Evolutionary conservation across 129 eudicot species (phyloP).

Genomic region (Cynara cardunculus): DNA sequence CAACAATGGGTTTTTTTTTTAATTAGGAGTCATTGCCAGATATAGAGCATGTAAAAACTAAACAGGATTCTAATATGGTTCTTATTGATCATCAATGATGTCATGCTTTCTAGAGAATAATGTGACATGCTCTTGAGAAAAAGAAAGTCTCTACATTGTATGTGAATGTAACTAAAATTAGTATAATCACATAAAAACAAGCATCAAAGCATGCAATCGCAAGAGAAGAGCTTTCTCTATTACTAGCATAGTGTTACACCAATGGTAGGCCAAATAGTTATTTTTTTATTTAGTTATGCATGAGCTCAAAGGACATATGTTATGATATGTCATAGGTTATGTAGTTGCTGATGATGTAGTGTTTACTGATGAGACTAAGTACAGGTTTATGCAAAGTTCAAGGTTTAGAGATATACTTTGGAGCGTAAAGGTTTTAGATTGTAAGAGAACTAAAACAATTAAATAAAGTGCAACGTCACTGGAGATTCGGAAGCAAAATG

Average conservation of each 20-base stretch:
- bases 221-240: neutral
- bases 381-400: neutral
- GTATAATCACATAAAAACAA: neutral
- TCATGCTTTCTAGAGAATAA: neutral
- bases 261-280: neutral
- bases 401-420: neutral
- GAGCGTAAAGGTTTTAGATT: too few species aligned
- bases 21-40: neutral
- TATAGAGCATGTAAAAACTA: too few species aligned
- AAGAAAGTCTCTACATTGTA: neutral
- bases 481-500: too few species aligned
- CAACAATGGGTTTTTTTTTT: neutral
- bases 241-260: neutral
- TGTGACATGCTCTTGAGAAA: neutral
- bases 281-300: neutral
- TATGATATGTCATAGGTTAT: neutral
- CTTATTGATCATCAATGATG: neutral
- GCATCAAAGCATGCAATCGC: neutral
- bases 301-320: neutral
- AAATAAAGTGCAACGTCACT: too few species aligned
- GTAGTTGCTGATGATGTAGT: too few species aligned
- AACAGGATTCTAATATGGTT: neutral
- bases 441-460: too few species aligned
- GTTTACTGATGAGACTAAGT: too few species aligned
- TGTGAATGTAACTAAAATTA: neutral